Evolutionary conservation across 768 basidiomycete species (phyloP).

Genomic region (Trametes cingulata): DNA sequence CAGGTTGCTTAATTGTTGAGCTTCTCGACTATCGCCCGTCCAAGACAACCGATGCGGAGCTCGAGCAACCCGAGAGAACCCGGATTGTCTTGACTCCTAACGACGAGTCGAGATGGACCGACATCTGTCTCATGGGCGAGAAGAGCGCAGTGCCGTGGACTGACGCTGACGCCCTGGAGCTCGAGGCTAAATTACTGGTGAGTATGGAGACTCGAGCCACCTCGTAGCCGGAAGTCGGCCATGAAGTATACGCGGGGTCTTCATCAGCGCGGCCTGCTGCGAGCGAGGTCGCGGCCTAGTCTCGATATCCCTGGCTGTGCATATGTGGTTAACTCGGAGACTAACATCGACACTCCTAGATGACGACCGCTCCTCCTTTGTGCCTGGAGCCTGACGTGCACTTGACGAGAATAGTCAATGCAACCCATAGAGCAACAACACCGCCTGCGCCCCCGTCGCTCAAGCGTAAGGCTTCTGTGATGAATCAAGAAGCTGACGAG

Average conservation of each 20-base stretch:
- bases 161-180: constrained; percentile 69
- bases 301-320: not conserved
- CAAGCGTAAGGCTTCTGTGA: constrained; percentile 71
- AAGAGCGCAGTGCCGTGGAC: constrained; percentile 61
- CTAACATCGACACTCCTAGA: constrained; percentile 40
- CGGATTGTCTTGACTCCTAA: constrained; percentile 79
- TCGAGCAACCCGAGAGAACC: constrained; percentile 60
- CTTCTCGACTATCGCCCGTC: constrained; percentile 74
- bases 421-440: constrained; percentile 68
- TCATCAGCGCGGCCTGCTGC: too few species aligned
- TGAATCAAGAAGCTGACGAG: constrained; percentile 77
- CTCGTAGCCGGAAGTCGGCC: too few species aligned
- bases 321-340: not conserved
- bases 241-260: too few species aligned
- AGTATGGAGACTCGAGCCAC: constrained; percentile 27
- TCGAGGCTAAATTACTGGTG: constrained; percentile 76
- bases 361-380: constrained; percentile 72
- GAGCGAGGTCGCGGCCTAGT: not conserved
- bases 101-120: constrained; percentile 75
- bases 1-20: constrained; percentile 87
- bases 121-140: constrained; percentile 70
- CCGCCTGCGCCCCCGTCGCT: constrained; percentile 72
- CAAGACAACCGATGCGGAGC: constrained; percentile 53
- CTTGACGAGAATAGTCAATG: constrained; percentile 74
- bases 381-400: constrained; percentile 82